These are phyloP conservation scores for Paraphaeosphaeria minitans DNA, from an alignment of 2,329 filamentous ascomycete genomes.

Conservation along the genomic window DNA sequence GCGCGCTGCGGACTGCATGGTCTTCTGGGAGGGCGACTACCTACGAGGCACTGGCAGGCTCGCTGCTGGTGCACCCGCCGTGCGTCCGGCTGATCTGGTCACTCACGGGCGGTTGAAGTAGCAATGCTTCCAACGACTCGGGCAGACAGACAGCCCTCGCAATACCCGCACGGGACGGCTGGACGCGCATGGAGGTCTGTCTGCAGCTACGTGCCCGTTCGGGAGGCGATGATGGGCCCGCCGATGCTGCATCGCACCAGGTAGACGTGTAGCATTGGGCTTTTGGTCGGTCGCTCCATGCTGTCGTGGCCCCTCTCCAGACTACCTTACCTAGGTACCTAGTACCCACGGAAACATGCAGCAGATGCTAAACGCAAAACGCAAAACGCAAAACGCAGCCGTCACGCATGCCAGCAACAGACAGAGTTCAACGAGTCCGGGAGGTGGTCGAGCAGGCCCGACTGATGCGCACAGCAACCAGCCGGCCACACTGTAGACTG, in stretches of 20 bases:
- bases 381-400: not conserved
- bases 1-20: not conserved
- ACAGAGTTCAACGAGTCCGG: not conserved
- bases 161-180: not conserved
- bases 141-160: not conserved
- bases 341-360: not conserved
- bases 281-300: not conserved
- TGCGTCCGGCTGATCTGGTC: slow-evolving; percentile 13
- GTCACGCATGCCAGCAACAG: not conserved
- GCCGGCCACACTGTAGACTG: slow-evolving; percentile 18
- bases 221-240: too few relatives aligned
- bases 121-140: not conserved
- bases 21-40: not conserved
- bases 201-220: not conserved
- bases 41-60: not conserved
- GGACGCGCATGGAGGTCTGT: not conserved
- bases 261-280: too few relatives aligned
- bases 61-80: not conserved
- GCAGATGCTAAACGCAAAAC: not conserved
- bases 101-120: slow-evolving; percentile 1
- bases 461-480: not conserved
- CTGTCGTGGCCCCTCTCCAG: not conserved
- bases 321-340: too few relatives aligned
- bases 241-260: not conserved
- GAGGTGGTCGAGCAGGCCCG: not conserved